A percentile compares a stretch with the other conserved stretches of the same genome.
These are phyloP conservation scores for Primulina eburnea DNA, from an alignment of 257 asterid species.

Conservation along the genomic window DNA sequence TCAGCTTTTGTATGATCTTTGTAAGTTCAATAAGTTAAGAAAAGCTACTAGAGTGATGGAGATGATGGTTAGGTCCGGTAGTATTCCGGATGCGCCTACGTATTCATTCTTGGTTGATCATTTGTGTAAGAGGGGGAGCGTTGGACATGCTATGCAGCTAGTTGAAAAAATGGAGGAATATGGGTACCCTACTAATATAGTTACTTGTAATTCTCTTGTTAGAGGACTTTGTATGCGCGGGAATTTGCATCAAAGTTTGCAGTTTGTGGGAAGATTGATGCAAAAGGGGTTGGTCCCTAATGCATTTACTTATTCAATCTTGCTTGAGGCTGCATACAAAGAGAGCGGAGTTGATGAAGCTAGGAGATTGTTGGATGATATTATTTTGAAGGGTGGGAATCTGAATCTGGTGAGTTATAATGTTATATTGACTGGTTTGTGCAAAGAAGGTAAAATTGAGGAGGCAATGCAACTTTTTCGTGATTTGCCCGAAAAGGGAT, in stretches of 20 bases:
- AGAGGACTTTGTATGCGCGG: slow-evolving; percentile 27
- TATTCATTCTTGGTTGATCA: slow-evolving; percentile 69
- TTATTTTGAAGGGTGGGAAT: slow-evolving; percentile 65
- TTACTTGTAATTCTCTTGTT: slow-evolving; percentile 67
- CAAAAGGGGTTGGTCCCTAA: slow-evolving; percentile 78
- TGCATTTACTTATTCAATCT: slow-evolving; percentile 74
- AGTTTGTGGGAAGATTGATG: slow-evolving; percentile 45
- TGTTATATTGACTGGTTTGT: slow-evolving; percentile 73
- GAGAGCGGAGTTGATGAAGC: slow-evolving; percentile 87
- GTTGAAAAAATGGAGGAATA: slow-evolving; percentile 80
- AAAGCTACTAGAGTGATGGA: slow-evolving; percentile 85
- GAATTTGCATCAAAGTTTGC: slow-evolving; percentile 33
- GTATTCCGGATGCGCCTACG: slow-evolving; percentile 63
- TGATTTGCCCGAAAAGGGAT: slow-evolving; percentile 65
- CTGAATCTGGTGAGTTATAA: slow-evolving; percentile 84
- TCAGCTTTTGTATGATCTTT: slow-evolving; percentile 74
- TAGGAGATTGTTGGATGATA: slow-evolving; percentile 57
- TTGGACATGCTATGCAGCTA: slow-evolving; percentile 90
- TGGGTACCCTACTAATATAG: slow-evolving; percentile 66
- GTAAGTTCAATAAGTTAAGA: slow-evolving; percentile 59
- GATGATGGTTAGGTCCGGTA: slow-evolving; percentile 68
- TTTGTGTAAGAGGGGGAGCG: slow-evolving; percentile 75
- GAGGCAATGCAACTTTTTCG: slow-evolving; percentile 72
- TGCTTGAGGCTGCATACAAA: slow-evolving; percentile 89
- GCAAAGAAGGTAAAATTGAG: slow-evolving; percentile 73